Percentiles rank a stretch among this genome's conserved stretches.
phyloP scores from a whole-genome alignment of 805 yeast species.

The Saccharomycopsis lassenensis region DNA sequence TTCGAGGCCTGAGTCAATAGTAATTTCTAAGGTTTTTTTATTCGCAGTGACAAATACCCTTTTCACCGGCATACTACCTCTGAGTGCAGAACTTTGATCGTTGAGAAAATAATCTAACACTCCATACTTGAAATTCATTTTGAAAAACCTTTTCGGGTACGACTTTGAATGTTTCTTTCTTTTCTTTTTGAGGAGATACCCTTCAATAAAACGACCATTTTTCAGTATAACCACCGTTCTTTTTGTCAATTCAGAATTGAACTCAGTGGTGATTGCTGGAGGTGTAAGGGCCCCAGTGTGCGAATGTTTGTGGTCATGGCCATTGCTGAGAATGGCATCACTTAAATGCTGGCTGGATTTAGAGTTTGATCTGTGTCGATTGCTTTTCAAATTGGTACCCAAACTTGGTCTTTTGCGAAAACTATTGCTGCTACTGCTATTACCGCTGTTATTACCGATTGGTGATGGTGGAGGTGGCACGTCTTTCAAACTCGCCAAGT shows the following conservation, averaged over 20 bases:
- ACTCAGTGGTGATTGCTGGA: too few relatives aligned
- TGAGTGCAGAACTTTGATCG: conserved; percentile 55
- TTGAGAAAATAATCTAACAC: conserved; percentile 72
- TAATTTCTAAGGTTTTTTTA: conserved; percentile 52
- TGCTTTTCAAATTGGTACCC: too few relatives aligned
- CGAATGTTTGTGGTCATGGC: too few relatives aligned
- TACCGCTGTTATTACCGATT: background rate
- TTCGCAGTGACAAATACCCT: conserved; percentile 78
- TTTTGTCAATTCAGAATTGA: conserved; percentile 7
- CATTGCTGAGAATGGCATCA: too few relatives aligned
- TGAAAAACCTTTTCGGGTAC: conserved; percentile 74
- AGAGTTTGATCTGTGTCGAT: too few relatives aligned
- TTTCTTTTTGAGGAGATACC: conserved; percentile 58
- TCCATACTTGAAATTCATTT: conserved; percentile 72
- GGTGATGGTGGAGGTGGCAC: background rate
- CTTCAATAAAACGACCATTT: conserved; percentile 67
- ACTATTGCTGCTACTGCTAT: background rate
- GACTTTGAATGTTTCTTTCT: conserved; percentile 81
- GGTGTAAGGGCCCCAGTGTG: background rate
- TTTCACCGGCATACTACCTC: conserved; percentile 88
- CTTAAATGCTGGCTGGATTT: too few relatives aligned
- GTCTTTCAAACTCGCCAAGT: background rate
- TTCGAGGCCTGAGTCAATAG: conserved; percentile 91
- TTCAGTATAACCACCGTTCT: conserved; percentile 29
- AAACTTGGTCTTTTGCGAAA: too few relatives aligned